Conservation (phyloP, 2,329 filamentous ascomycete genomes). For the Curvularia spicifera region DNA sequence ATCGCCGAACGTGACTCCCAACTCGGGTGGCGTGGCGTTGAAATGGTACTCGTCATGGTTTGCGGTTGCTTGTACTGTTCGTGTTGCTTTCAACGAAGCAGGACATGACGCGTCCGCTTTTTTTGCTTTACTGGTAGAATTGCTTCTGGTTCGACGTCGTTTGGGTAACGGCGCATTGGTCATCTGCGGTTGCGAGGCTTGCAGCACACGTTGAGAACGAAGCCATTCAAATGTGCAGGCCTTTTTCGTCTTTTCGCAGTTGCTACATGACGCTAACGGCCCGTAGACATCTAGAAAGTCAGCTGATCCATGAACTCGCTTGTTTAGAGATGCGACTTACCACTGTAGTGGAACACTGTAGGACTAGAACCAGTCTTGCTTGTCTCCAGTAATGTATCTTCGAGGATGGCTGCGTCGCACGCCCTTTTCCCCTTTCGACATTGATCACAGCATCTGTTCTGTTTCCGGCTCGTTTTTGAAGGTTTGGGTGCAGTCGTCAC, state of each 20-base stretch:
- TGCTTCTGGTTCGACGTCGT: conserved; percentile 39
- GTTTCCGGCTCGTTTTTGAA: conserved; percentile 48
- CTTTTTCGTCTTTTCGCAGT: conserved; percentile 55
- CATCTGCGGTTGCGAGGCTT: conserved; percentile 34
- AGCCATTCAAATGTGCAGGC: conserved; percentile 56
- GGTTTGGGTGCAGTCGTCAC: conserved; percentile 30
- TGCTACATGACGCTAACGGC: conserved; percentile 48
- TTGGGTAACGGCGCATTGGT: conserved; percentile 34
- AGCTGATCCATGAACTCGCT: conserved; percentile 16
- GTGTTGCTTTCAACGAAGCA: background rate
- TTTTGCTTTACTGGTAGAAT: conserved; percentile 8
- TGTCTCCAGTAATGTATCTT: conserved; percentile 41
- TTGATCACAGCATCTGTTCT: conserved; percentile 56
- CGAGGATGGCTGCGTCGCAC: conserved; percentile 52
- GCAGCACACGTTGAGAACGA: conserved; percentile 42
- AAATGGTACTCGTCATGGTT: conserved; percentile 11
- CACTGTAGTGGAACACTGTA: conserved; percentile 46
- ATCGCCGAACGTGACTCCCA: conserved; percentile 40
- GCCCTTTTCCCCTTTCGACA: conserved; percentile 56
- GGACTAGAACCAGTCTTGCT: conserved; percentile 31
- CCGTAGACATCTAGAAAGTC: conserved; percentile 44
- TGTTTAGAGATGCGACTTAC: conserved; percentile 26
- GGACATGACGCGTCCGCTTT: conserved; percentile 6
- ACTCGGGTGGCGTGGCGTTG: conserved; percentile 18
- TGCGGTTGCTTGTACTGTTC: background rate